Evolutionary conservation across 116 monocot genomes (phyloP), one percentile per base, ranked within the genome.

Genomic region (Posidonia oceanica): DNA sequence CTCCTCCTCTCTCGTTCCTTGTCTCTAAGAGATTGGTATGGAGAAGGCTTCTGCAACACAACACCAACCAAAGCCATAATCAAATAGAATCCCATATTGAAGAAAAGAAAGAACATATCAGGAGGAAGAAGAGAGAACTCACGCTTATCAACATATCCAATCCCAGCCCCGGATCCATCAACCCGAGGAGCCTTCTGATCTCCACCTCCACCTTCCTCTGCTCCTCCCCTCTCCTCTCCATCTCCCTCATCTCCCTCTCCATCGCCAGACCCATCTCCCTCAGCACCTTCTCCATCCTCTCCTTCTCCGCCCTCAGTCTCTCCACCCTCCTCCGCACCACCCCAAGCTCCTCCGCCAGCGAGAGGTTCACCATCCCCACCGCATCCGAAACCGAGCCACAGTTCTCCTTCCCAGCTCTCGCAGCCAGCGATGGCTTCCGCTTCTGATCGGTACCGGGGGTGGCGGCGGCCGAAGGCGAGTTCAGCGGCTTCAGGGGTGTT

Each of bases 291-390:
- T 84, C 88, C 53, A 75, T 84, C 75, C 54, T 84, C 77, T 82
- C 80, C 71, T 77, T 68, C 77, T 84, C 88, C 67, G 69, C 6
- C 61, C 80, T 73, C 42, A 88, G 71, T 75, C 71, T 76, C 77
- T 82, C 82, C 67, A 59, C 73, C 58, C 77, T 52, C 75, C 75
- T 66, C 74, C 88, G 61, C 55, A 60, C 80, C 68, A 52, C 80
- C 6, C 72, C 72, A n/a, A 88, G 82, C 77, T 88, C 88, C 75
- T 84, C 82, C 63, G 80, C 84, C 68, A 88, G 70, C 11, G 88
- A 84, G 54, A 71, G 68, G 10, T 82, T 82, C 55, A 52, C 29
- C 51, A 64, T 17, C 11, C 6, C 13, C 36, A 16, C 21, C 56
- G 4, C 58, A 56, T 13, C 63, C 18, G 48, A 12, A 48, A 48